Conservation (phyloP, 2,329 filamentous ascomycete genomes). For the Sporothrix brunneoviolacea region DNA sequence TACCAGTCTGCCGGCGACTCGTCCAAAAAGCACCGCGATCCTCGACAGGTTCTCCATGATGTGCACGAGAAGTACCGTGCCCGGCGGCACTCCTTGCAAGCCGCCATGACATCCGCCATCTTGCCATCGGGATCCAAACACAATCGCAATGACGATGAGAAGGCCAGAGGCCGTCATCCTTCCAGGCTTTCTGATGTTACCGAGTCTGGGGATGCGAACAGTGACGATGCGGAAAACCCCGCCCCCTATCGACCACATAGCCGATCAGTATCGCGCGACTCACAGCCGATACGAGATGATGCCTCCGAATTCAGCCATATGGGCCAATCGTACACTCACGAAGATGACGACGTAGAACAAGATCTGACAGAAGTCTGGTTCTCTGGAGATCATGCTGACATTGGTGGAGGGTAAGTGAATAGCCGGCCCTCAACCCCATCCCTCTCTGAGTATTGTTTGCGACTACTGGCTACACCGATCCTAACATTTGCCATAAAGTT, state of each 20-base stretch:
- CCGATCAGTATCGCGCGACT: slow-evolving; percentile 26
- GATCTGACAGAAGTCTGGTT: slow-evolving; percentile 81
- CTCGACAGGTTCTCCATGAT: slow-evolving; percentile 22
- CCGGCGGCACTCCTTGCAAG: slow-evolving; percentile 7
- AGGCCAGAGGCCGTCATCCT: slow-evolving; percentile 13
- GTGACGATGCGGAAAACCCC: slow-evolving; percentile 22
- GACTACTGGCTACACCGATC: too few species aligned
- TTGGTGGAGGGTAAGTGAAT: slow-evolving; percentile 56
- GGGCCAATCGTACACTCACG: slow-evolving; percentile 20
- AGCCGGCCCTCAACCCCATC: too few species aligned
- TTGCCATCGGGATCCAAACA: neutral
- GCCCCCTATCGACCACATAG: slow-evolving; percentile 37
- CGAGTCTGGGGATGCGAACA: neutral
- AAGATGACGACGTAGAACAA: slow-evolving; percentile 48
- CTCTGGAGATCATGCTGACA: slow-evolving; percentile 69
- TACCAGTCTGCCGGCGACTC: slow-evolving; percentile 37
- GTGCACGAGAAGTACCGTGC: slow-evolving; percentile 32
- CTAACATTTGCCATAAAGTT: slow-evolving; percentile 32
- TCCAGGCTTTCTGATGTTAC: neutral
- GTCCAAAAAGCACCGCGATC: slow-evolving; percentile 18
- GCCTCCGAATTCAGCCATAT: slow-evolving; percentile 15
- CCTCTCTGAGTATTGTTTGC: too few species aligned
- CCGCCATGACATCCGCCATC: slow-evolving; percentile 1
- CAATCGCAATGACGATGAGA: neutral
- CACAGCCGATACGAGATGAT: slow-evolving; percentile 8